Base-by-base conservation (phyloP, 495 filamentous ascomycete genomes). In the Aspergillus saccharolyticus region DNA sequence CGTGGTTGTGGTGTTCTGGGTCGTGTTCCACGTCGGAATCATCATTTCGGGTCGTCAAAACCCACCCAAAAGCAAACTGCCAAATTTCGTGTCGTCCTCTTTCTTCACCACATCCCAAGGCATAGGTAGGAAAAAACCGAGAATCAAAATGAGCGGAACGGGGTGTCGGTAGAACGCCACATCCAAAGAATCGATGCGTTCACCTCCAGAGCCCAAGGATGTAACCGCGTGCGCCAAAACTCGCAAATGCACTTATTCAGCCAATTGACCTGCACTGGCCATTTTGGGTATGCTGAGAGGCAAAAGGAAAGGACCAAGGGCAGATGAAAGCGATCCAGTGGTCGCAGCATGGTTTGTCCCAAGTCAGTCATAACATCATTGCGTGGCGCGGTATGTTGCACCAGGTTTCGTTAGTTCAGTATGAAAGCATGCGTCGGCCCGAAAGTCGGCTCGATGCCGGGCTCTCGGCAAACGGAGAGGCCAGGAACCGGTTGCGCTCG, bases 401-500 rank as follows among this genome's bases (percentile, higher is more conserved):
- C n/a, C 15, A n/a, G 47, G n/a, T 42, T 28, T 30, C 20, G 30
- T 45, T 4, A 10, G 7, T 44, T 66, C 72, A 90, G 67, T 87
- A 89, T 5, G 88, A 89, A 58, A 83, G 85, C 85, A 89, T 87
- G 30, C 88, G 85, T 61, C 87, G 80, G 46, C 82, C 79, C 55
- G 80, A 77, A 24, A 76, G 74, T 51, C 86, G 82, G 68, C 76
- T 51, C 70, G 75, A 68, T 64, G 81, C 54, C 70, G 85, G 55
- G 72, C 83, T 70, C 68, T 80, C 57, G 63, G 77, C 64, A 74
- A 81, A 80, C 65, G 82, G 76, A 3, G 83, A 78, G 20, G 80
- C 74, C 54, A 75, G 58, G 42, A 73, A 61, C 54, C 70, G 57
- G 53, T 54, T 65, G 47, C 66, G 64, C 53, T 73, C 66, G 52